Evolutionary conservation across 176 grass and related monocot genomes (phyloP), one percentile per base, ranked within the genome.

Genomic region (Tillandsia leiboldiana): DNA sequence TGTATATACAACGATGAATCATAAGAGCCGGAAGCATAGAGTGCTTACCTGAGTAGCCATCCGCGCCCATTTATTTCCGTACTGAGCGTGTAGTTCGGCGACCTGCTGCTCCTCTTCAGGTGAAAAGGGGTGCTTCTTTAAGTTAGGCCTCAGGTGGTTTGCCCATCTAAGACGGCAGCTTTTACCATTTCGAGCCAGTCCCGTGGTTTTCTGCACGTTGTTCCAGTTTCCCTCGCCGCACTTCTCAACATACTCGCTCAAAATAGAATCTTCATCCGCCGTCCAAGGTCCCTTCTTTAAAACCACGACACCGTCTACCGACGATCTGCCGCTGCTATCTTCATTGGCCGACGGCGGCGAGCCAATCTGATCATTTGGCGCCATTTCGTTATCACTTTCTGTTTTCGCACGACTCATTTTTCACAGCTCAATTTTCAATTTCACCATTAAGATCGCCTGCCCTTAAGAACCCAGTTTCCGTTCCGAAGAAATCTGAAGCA

Each of bases 61-160:
- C 53, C 10, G 29, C 8, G 89, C 85, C 85, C 89, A 92, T 72
- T 72, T 92, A 72, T 92, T 92, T 63, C 89, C 85, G 12, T 78
- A 4, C 63, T 50, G 4, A 50, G 66, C 67, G 68, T 92, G 82
- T 9, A 88, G 51, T 10, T 74, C 49, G 28, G 88, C 24, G 47
- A 92, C 79, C 62, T 78, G 24, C 12, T 78, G 52, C 74, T 85
- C 79, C 10, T 92, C 89, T 48, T 83, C 73, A 2, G 51, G 11
- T 8, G 85, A 71, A 52, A 92, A 85, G 51, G 72, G 78, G 76
- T 75, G 66, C 77, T 72, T 88, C 82, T 75, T 83, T 33, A 88
- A 65, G 71, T 70, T 50, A 0, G 89, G 85, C 24, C 66, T 80
- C 59, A 92, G 84, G 50, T 85, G 80, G 72, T 91, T 91, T 29